Evolutionary conservation across 2,329 filamentous ascomycete genomes (phyloP).

Genomic region (Colletotrichum sp.): DNA sequence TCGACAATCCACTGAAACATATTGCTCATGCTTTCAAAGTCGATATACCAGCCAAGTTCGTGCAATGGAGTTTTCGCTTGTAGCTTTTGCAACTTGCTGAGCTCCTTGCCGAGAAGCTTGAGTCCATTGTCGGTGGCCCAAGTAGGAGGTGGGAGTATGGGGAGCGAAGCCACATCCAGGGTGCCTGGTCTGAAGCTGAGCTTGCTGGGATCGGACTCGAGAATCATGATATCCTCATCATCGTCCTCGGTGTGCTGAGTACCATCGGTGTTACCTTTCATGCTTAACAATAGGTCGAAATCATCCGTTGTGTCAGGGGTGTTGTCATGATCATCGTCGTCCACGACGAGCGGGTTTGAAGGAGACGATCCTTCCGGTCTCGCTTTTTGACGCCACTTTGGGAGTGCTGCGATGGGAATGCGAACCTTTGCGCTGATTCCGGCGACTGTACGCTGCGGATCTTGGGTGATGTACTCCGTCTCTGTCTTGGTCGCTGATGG

Average conservation of each 20-base stretch:
- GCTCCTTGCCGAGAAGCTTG: constrained; percentile 66
- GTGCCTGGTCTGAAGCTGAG: constrained; percentile 68
- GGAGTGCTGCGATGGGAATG: constrained; percentile 33
- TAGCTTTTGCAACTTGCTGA: constrained; percentile 66
- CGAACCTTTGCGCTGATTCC: constrained; percentile 1
- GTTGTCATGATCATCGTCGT: not conserved
- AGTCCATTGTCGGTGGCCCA: constrained; percentile 70
- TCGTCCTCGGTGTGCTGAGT: not conserved
- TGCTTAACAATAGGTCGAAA: constrained; percentile 26
- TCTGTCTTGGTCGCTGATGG: not conserved
- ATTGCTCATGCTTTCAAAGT: constrained; percentile 70
- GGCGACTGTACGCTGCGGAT: constrained; percentile 19
- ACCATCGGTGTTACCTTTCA: not conserved
- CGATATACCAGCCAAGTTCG: constrained; percentile 84
- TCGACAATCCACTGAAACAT: constrained; percentile 93
- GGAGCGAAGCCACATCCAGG: constrained; percentile 66
- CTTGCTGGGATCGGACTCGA: constrained; percentile 19
- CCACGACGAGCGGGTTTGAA: not conserved
- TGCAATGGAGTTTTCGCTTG: constrained; percentile 66
- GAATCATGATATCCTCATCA: not conserved
- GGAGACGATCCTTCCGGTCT: not conserved
- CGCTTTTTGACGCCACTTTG: constrained; percentile 6
- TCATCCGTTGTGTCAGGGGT: constrained; percentile 18
- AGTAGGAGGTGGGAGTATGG: constrained; percentile 66
- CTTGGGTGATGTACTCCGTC: constrained; percentile 30